Conservation (phyloP, 305 asterid species). For the Coffea humblotiana region DNA sequence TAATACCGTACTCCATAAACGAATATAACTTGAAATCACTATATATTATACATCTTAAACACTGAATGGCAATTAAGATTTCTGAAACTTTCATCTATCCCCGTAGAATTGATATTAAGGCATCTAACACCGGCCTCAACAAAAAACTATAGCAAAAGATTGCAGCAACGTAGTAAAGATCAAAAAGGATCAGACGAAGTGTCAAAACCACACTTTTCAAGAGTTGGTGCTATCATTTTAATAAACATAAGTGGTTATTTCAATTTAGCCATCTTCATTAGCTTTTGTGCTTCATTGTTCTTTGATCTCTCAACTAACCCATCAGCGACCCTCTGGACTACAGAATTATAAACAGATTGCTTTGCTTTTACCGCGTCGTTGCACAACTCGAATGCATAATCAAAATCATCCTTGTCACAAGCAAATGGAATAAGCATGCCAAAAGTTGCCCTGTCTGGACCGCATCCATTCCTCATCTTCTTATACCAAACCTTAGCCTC, state of each 20-base stretch:
- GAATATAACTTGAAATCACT: too few species aligned
- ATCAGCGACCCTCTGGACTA: slow-evolving; percentile 34
- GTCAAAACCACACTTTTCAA: too few species aligned
- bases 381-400: slow-evolving; percentile 43
- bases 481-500: slow-evolving; percentile 44
- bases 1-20: too few species aligned
- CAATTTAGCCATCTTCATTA: slow-evolving; percentile 26
- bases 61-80: too few species aligned
- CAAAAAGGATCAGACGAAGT: neutral
- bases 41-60: too few species aligned
- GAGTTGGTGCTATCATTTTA: neutral
- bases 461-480: slow-evolving; percentile 23
- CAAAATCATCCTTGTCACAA: slow-evolving; percentile 32
- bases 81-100: too few species aligned
- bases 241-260: neutral
- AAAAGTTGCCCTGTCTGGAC: slow-evolving; percentile 34
- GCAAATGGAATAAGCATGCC: slow-evolving; percentile 34
- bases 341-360: slow-evolving; percentile 12
- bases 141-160: too few species aligned
- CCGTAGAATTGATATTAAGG: neutral
- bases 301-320: slow-evolving; percentile 35
- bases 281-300: slow-evolving; percentile 38
- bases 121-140: neutral
- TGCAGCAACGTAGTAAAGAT: neutral
- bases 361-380: slow-evolving; percentile 24